phyloP scores from a whole-genome alignment of 768 basidiomycete species.

The Boletus barrowsii region DNA sequence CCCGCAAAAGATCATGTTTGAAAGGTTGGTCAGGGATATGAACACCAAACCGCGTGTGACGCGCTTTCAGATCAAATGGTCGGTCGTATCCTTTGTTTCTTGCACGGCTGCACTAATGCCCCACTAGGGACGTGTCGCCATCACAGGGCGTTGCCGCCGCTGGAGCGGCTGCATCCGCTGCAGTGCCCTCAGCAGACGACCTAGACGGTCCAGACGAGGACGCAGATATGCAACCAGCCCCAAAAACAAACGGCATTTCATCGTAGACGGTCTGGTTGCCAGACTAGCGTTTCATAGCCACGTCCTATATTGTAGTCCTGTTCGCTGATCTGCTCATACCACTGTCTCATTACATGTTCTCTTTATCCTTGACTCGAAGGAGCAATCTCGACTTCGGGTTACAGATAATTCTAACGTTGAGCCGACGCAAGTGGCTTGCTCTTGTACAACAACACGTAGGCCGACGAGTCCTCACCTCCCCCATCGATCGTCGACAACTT shows the following conservation, averaged over 20 bases:
- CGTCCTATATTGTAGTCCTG: neutral
- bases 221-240: constrained; percentile 10
- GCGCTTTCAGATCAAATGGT: constrained; percentile 88
- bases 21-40: constrained; percentile 81
- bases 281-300: constrained; percentile 10
- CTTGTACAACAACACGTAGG: constrained; percentile 87
- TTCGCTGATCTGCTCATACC: constrained; percentile 10
- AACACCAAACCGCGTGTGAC: constrained; percentile 93
- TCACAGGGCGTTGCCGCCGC: constrained; percentile 42
- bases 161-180: constrained; percentile 68
- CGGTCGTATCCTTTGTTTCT: constrained; percentile 22
- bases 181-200: constrained; percentile 72
- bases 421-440: constrained; percentile 46
- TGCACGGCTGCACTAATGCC: neutral
- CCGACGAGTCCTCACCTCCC: constrained; percentile 86
- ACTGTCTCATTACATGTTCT: constrained; percentile 6
- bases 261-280: neutral
- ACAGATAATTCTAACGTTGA: constrained; percentile 8
- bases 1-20: constrained; percentile 67
- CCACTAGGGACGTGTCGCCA: constrained; percentile 60
- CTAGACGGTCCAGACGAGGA: constrained; percentile 45
- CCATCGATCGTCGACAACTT: constrained; percentile 85
- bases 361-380: neutral
- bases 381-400: constrained; percentile 8
- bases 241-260: constrained; percentile 25